Evolutionary conservation across 2,329 filamentous ascomycete species (phyloP).

Genomic region (Colletotrichum musicola): DNA sequence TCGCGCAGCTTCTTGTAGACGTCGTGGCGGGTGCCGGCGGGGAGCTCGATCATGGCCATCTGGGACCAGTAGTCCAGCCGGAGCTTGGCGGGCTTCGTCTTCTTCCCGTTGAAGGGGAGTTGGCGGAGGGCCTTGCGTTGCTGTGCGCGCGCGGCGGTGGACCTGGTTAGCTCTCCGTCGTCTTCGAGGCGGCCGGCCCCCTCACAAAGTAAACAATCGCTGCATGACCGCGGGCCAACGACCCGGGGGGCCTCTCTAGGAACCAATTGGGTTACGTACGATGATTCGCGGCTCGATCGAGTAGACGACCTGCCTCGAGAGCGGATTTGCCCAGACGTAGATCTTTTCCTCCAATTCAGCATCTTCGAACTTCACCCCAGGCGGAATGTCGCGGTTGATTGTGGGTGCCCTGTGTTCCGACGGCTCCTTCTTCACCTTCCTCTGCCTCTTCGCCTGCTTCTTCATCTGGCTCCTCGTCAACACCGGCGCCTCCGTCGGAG

Average conservation of each 20-base stretch:
- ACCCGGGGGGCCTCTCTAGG: not conserved
- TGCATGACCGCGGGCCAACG: not conserved
- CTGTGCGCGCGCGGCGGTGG: not conserved
- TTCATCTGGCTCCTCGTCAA: too few species aligned
- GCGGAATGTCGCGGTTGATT: too few species aligned
- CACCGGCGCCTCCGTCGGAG: conserved; percentile 51
- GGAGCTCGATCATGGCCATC: conserved; percentile 71
- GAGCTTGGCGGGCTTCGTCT: conserved; percentile 71
- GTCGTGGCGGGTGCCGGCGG: conserved; percentile 62
- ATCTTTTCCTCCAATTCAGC: conserved; percentile 63
- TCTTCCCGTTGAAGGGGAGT: conserved; percentile 76
- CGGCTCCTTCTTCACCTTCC: too few species aligned
- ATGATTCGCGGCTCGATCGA: conserved; percentile 60
- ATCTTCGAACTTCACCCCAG: too few species aligned
- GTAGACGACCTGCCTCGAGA: conserved; percentile 65
- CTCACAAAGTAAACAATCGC: not conserved
- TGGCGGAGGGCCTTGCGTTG: conserved; percentile 63
- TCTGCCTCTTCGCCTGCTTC: too few species aligned
- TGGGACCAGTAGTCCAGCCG: conserved; percentile 77
- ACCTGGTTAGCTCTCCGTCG: not conserved
- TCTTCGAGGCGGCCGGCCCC: not conserved
- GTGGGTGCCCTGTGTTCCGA: too few species aligned
- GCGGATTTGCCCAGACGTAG: conserved; percentile 66
- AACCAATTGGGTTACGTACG: conserved; percentile 50
- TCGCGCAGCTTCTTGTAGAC: conserved; percentile 75